Evolutionary conservation across 2,329 filamentous ascomycete species (phyloP).

Genomic region (Aspergillus sp.): DNA sequence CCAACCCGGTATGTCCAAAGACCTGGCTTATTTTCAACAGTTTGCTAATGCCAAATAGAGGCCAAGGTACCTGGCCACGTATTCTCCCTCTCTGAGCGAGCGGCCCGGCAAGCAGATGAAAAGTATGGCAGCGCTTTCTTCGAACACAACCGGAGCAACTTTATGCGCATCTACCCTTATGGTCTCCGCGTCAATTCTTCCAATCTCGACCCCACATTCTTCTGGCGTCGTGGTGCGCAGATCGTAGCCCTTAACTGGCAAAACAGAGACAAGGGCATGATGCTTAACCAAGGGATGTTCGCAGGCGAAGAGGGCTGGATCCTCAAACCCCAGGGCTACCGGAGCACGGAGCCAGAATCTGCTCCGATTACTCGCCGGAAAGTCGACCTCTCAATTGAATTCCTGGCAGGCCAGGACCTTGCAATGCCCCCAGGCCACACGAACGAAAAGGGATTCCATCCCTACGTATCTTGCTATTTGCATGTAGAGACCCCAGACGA

Average conservation of each 20-base stretch:
- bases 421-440: constrained; percentile 61
- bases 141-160: constrained; percentile 74
- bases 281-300: constrained; percentile 95
- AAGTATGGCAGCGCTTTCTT: constrained; percentile 64
- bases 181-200: constrained; percentile 79
- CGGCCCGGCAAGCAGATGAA: constrained; percentile 64
- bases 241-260: constrained; percentile 96
- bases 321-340: constrained; percentile 77
- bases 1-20: constrained; percentile 54
- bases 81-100: constrained; percentile 64
- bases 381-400: constrained; percentile 68
- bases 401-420: constrained; percentile 76
- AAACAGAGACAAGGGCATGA: constrained; percentile 85
- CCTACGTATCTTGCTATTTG: constrained; percentile 75
- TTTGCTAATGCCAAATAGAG: constrained; percentile 31
- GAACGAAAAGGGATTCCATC: constrained; percentile 62
- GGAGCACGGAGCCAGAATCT: constrained; percentile 35
- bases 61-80: constrained; percentile 60
- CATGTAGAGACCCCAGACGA: constrained; percentile 70
- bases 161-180: constrained; percentile 88
- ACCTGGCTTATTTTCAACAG: not conserved
- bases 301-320: constrained; percentile 78
- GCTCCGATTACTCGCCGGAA: constrained; percentile 50
- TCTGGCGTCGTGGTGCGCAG: constrained; percentile 87
- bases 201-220: constrained; percentile 79